phyloP scores from a whole-genome alignment of 495 filamentous ascomycete species.

The Arthonia radiata region DNA sequence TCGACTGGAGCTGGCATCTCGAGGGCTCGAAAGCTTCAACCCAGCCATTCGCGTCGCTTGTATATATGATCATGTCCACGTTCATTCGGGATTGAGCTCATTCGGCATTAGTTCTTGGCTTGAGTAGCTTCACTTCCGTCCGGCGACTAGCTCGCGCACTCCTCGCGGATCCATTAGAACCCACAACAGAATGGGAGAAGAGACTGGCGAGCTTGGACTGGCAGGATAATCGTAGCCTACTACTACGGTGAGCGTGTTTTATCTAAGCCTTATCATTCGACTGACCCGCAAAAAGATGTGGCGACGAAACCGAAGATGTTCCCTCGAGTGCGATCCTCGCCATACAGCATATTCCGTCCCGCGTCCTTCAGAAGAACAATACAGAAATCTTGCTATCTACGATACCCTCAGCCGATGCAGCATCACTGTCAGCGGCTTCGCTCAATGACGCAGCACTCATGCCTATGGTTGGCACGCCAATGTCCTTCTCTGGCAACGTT shows the following conservation, averaged over 20 bases:
- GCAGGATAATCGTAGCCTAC: conserved; percentile 23
- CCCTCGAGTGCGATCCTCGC: conserved; percentile 24
- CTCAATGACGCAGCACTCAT: conserved; percentile 37
- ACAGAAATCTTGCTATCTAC: conserved; percentile 58
- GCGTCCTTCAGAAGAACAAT: conserved; percentile 36
- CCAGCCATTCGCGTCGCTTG: conserved; percentile 47
- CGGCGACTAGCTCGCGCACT: conserved; percentile 41
- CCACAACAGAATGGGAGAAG: conserved; percentile 44
- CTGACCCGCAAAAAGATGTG: conserved; percentile 19
- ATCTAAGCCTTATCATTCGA: background rate
- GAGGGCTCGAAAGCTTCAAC: conserved; percentile 41
- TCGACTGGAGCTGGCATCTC: conserved; percentile 53
- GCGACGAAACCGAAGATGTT: conserved; percentile 16
- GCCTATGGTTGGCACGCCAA: conserved; percentile 43
- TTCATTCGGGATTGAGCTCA: conserved; percentile 18
- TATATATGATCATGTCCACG: conserved; percentile 9
- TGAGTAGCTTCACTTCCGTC: conserved; percentile 21
- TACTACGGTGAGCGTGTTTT: conserved; percentile 25
- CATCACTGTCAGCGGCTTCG: conserved; percentile 11
- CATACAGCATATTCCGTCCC: conserved; percentile 39
- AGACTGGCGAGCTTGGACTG: conserved; percentile 24
- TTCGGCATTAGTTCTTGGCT: conserved; percentile 24
- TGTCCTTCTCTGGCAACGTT: conserved; percentile 30
- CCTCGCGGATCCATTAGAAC: conserved; percentile 51
- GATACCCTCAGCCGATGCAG: conserved; percentile 13